phyloP scores from a whole-genome alignment of 2,329 filamentous ascomycete species.

The Huntiella decipiens region DNA sequence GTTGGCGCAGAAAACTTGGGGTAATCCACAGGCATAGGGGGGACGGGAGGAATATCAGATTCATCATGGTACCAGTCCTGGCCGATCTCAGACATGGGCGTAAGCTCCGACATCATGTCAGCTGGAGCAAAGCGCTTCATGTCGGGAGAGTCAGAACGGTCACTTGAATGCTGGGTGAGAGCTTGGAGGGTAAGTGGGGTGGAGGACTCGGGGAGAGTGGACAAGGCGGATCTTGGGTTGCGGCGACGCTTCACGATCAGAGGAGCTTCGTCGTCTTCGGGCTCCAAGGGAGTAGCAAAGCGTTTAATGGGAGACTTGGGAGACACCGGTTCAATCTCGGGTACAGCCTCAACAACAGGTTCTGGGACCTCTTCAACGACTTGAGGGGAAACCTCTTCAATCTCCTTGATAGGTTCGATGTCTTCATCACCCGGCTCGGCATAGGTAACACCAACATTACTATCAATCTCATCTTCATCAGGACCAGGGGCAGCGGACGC shows the following conservation, averaged over 20 bases:
- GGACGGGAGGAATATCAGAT: not conserved
- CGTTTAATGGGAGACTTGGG: not conserved
- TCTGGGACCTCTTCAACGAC: not conserved
- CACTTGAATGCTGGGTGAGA: slow-evolving; percentile 6
- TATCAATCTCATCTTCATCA: slow-evolving; percentile 1
- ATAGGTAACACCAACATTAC: not conserved
- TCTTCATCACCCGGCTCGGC: not conserved
- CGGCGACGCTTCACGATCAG: slow-evolving; percentile 2
- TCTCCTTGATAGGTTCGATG: not conserved
- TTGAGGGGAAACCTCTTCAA: not conserved
- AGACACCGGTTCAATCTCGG: not conserved
- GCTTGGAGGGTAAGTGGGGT: slow-evolving; percentile 7
- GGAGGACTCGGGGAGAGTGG: not conserved
- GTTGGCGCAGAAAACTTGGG: not conserved
- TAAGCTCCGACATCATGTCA: slow-evolving; percentile 8
- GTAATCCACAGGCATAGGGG: not conserved
- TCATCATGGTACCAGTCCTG: not conserved
- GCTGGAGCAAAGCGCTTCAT: not conserved
- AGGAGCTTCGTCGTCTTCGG: not conserved
- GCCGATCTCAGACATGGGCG: slow-evolving; percentile 9
- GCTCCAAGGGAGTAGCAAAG: not conserved
- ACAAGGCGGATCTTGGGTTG: not conserved
- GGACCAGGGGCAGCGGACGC: not conserved
- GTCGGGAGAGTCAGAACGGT: not conserved
- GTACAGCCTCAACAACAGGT: not conserved